Evolutionary conservation across 495 filamentous ascomycete species (phyloP), one percentile per base, ranked within the genome.

Genomic region (Penicillium verhagenii): DNA sequence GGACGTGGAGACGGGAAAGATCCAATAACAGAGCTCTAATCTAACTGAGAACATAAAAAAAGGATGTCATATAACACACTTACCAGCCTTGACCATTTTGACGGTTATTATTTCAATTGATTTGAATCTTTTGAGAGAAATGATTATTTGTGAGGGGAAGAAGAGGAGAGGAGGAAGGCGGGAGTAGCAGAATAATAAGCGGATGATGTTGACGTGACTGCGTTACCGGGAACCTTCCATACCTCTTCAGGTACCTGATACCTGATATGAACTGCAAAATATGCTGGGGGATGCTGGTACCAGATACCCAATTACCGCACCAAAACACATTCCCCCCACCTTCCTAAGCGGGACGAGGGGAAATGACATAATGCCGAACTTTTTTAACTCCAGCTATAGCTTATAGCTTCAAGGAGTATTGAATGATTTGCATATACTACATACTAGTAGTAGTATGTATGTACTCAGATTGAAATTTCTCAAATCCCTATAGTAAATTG

Each of bases 21-120:
- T 46, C 42, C 37, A 50, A 33, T 57, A 47, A 50, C 25, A 53
- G 4, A 19, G n/a, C 39, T 19, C 35, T 19, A 25, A 43, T 23
- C 21, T n/a, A n/a, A n/a, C n/a, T n/a, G n/a, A n/a, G n/a, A n/a
- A n/a, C 65, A 28, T 58, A 39, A 9, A 39, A 19, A 18, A 18
- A 18, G 21, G 21, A 23, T 11, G 19, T 26, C 13, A 43, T 38
- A 6, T 47, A 42, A 37, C 43, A 29, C 57, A 84, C 91, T 70
- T 82, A 96, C 91, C 91, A 79, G 91, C 91, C 82, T 94, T 96
- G 78, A 94, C 91, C 91, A 96, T 96, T 83, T 81, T 93, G 86
- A 80, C 69, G 69, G 72, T 70, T 14, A 56, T 46, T 33, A 57
- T 59, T 58, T 57, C 50, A 37, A 39, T 51, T 55, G 59, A 56